These are phyloP conservation scores for Sarocladiaceae sp. DNA, from an alignment of 2,329 filamentous ascomycete genomes.

Conservation along the genomic window DNA sequence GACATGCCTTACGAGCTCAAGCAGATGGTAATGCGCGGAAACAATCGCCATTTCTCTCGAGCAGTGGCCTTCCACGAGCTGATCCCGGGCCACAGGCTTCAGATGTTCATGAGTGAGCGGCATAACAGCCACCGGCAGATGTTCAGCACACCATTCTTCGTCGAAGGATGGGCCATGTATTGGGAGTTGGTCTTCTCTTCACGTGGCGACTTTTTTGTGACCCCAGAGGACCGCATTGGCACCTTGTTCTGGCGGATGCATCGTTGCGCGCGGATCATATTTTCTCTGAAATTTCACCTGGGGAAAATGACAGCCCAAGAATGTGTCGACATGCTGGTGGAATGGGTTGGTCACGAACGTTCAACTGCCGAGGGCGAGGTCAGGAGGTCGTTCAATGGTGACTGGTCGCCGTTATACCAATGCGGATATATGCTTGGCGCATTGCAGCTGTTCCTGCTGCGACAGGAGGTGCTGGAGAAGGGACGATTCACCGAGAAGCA, in stretches of 20 bases:
- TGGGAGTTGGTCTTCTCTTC: slow-evolving; percentile 56
- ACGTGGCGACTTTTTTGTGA: slow-evolving; percentile 41
- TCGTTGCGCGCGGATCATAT: slow-evolving; percentile 52
- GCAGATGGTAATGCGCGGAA: slow-evolving; percentile 53
- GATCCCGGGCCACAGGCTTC: slow-evolving; percentile 52
- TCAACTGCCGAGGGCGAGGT: slow-evolving; percentile 56
- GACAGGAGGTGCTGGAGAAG: slow-evolving; percentile 38
- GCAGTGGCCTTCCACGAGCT: slow-evolving; percentile 58
- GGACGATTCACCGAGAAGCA: slow-evolving; percentile 40
- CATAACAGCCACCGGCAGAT: slow-evolving; percentile 42
- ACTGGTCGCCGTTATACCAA: slow-evolving; percentile 53
- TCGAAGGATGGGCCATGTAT: slow-evolving; percentile 57
- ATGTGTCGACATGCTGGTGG: slow-evolving; percentile 50
- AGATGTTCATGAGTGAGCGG: slow-evolving; percentile 41
- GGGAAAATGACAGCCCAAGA: slow-evolving; percentile 45
- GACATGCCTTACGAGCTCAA: slow-evolving; percentile 48
- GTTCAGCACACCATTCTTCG: slow-evolving; percentile 52
- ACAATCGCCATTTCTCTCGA: slow-evolving; percentile 50
- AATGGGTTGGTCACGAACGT: slow-evolving; percentile 51
- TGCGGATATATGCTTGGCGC: slow-evolving; percentile 55
- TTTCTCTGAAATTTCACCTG: slow-evolving; percentile 52
- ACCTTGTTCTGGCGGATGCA: slow-evolving; percentile 59
- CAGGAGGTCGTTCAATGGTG: slow-evolving; percentile 46
- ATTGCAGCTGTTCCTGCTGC: slow-evolving; percentile 45
- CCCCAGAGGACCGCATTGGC: slow-evolving; percentile 46